Base-by-base conservation (phyloP, 768 basidiomycete genomes). In the Suillus subluteus region DNA sequence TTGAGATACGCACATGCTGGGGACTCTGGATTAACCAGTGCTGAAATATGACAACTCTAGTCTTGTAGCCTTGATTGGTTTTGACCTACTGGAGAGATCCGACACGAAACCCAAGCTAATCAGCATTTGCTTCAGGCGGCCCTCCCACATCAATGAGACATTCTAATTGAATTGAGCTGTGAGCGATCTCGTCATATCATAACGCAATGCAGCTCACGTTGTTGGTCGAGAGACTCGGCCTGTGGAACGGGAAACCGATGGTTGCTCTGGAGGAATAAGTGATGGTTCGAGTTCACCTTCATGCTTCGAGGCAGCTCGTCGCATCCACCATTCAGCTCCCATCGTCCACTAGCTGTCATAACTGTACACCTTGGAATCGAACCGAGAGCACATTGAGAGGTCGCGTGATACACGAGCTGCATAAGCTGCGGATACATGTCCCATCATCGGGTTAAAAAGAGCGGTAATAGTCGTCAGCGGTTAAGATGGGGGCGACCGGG, bases 281-380 rank as follows among this genome's bases (percentile, higher is more conserved):
- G 58, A 43, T 3, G 40, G 52, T 26, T 67, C 55, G 56, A 26
- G 23, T 48, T 62, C 21, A 48, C 62, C 15, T 50, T 72, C 68
- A 6, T 46, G 54, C 21, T 74, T 71, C 16, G 66, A 64, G 40
- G 62, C 62, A 12, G 73, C 67, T 30, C 88, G 86, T 26, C 95
- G 86, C 74, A 95, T 85, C 95, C 95, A 98, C 94, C 95, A 98
- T 76, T 98, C 96, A 1, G 92, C 91, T 3, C 97, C 97, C 81
- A 98, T 87, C 12, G 94, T 91, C 91, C 96, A 92, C 76, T 98
- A 96, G 77, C 94, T 96, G 70, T 97, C 95, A 77, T 95, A 98
- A 78, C 94, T 96, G 75, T 98, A 98, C 35, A 96, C 87, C 73
- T 99, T 99, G 80, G 98, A 95, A 74, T 98, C 95, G 74, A 96